Percentiles rank a stretch among this genome's conserved stretches.
Evolutionary conservation across 805 yeast species (phyloP).

Genomic region (Myxozyma nipponensis): DNA sequence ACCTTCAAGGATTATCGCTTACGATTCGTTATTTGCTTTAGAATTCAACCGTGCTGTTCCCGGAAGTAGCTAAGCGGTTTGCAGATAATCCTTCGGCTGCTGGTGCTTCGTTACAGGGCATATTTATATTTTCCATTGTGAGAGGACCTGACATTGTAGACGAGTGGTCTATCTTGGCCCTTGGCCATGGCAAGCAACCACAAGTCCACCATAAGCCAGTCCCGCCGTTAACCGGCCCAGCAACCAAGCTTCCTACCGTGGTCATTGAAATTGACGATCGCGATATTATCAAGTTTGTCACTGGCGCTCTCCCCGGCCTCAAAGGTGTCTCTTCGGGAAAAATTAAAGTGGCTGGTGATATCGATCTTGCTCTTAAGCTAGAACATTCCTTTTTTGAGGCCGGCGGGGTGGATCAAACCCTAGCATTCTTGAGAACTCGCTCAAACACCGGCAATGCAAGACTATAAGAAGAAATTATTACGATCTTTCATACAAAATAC

Average conservation of each 20-base stretch:
- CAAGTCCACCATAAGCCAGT: conserved; percentile 16
- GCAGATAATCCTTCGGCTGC: conserved; percentile 4
- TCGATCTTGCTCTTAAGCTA: conserved; percentile 25
- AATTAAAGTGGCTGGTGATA: conserved; percentile 23
- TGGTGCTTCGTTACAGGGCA: conserved; percentile 13
- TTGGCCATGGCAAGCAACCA: conserved; percentile 6
- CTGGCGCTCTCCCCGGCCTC: conserved; percentile 22
- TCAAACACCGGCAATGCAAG: neutral
- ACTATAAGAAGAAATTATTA: neutral
- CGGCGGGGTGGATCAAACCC: conserved; percentile 22
- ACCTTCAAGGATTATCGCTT: too few relatives aligned
- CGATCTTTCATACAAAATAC: too few relatives aligned
- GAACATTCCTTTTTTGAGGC: conserved; percentile 17
- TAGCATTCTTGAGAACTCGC: conserved; percentile 6
- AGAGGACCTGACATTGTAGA: conserved; percentile 9
- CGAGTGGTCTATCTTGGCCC: conserved; percentile 21
- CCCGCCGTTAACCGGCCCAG: conserved; percentile 6
- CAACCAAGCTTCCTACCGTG: conserved; percentile 12
- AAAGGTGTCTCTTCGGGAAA: conserved; percentile 22
- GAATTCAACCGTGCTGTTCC: conserved; percentile 17
- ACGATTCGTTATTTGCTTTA: too few relatives aligned
- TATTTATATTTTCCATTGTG: conserved; percentile 19
- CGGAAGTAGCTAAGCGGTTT: conserved; percentile 14
- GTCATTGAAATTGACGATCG: conserved; percentile 22
- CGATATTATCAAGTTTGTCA: conserved; percentile 16